These are phyloP conservation scores for Anacardium occidentale DNA, from an alignment of 345 rosid genomes.

Conservation along the genomic window DNA sequence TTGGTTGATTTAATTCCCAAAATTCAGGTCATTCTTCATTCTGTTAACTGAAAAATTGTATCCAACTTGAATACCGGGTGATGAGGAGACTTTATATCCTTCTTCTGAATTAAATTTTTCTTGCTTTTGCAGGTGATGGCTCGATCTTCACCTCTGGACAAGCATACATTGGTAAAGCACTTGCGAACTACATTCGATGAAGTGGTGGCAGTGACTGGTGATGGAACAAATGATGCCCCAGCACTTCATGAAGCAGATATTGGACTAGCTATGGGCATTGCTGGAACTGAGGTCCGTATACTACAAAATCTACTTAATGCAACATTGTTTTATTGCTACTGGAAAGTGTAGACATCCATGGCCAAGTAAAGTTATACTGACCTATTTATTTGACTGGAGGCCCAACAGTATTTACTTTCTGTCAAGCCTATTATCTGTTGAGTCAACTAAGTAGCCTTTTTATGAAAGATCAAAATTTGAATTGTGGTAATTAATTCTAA, in stretches of 20 bases:
- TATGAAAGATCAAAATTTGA: not conserved
- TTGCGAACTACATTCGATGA: conserved; percentile 75
- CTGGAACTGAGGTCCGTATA: conserved; percentile 82
- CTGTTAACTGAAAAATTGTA: not conserved
- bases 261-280: conserved; percentile 97
- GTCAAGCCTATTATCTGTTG: not conserved
- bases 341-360: not conserved
- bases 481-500: not conserved
- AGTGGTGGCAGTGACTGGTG: conserved; percentile 94
- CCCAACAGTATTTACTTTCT: not conserved
- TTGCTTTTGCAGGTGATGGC: conserved; percentile 76
- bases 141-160: conserved; percentile 93
- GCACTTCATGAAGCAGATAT: conserved; percentile 97
- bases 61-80: not conserved
- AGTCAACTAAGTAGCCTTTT: not conserved
- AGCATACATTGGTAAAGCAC: conserved; percentile 82
- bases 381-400: not conserved
- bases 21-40: conserved; percentile 61
- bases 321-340: not conserved
- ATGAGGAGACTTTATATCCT: conserved; percentile 4
- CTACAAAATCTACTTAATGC: conserved; percentile 4
- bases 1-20: conserved; percentile 70
- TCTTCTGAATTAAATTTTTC: conserved; percentile 2
- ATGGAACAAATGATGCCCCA: conserved; percentile 97
- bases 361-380: not conserved